These are phyloP conservation scores for Candida adriatica DNA, from an alignment of 805 yeast genomes.

Conservation along the genomic window DNA sequence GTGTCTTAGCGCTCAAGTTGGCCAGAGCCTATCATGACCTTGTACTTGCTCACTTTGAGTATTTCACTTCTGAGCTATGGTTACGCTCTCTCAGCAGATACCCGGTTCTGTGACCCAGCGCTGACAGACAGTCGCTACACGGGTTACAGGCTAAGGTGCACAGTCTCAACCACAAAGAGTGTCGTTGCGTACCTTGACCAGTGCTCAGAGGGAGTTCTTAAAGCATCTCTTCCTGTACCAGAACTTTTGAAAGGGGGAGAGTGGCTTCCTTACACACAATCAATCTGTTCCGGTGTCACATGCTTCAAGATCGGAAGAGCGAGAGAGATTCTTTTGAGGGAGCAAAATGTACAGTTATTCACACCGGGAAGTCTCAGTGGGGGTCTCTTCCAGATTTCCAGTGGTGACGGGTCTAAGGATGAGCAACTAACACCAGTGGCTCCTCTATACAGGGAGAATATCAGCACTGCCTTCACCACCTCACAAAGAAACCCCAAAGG, in stretches of 20 bases:
- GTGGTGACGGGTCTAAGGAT: constrained; percentile 7
- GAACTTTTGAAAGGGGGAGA: too few relatives aligned
- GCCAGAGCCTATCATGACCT: neutral
- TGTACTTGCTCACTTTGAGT: too few relatives aligned
- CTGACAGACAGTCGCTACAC: constrained; percentile 3
- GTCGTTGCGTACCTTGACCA: too few relatives aligned
- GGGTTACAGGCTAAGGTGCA: constrained; percentile 3
- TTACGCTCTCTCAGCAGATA: too few relatives aligned
- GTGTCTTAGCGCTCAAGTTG: neutral
- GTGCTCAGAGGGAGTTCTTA: too few relatives aligned
- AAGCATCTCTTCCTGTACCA: too few relatives aligned
- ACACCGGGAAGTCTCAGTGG: constrained; percentile 1
- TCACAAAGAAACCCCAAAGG: neutral
- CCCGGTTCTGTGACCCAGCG: constrained; percentile 5
- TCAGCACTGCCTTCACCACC: constrained; percentile 1
- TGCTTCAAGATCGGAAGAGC: constrained; percentile 6
- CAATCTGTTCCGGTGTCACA: constrained; percentile 3
- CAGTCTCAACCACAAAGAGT: too few relatives aligned
- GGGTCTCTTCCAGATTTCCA: constrained; percentile 3
- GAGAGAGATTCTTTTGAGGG: constrained; percentile 3
- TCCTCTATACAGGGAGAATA: constrained; percentile 3
- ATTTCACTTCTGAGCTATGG: too few relatives aligned
- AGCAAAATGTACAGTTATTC: neutral
- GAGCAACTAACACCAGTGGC: constrained; percentile 3
- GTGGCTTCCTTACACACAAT: constrained; percentile 1